These are phyloP conservation scores for Rhizopus delemar DNA, from an alignment of 371 early-diverging fungal species.

Conservation along the genomic window DNA sequence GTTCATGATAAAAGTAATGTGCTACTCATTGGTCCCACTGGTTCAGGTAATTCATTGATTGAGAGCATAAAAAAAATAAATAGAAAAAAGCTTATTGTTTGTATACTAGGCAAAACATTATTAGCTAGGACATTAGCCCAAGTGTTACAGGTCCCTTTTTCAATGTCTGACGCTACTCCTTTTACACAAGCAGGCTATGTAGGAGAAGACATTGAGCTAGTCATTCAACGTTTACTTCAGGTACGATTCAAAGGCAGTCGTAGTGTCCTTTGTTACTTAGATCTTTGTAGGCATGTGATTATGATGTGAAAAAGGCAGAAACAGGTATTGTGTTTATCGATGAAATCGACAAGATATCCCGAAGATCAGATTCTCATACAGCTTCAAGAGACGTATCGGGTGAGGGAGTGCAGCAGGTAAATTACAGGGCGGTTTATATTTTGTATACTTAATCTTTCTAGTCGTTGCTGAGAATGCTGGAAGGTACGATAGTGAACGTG, in stretches of 20 bases:
- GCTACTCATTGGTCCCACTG: conserved; percentile 83
- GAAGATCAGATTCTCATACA: conserved; percentile 73
- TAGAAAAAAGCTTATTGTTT: not conserved
- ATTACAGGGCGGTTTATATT: not conserved
- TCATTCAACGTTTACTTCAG: conserved; percentile 83
- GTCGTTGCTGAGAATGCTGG: conserved; percentile 82
- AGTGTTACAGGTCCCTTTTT: conserved; percentile 86
- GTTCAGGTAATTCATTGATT: conserved; percentile 46
- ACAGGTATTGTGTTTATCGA: conserved; percentile 92
- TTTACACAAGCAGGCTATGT: conserved; percentile 94
- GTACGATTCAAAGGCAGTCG: conserved; percentile 22
- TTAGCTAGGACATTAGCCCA: conserved; percentile 84
- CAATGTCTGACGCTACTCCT: conserved; percentile 92
- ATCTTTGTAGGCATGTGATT: conserved; percentile 69
- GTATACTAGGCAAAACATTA: conserved; percentile 67
- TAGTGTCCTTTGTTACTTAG: not conserved
- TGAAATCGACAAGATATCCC: conserved; percentile 89
- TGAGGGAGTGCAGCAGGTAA: conserved; percentile 89
- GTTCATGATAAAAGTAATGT: conserved; percentile 89
- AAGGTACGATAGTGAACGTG: conserved; percentile 85
- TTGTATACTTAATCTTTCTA: conserved; percentile 8
- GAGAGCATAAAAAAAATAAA: not conserved
- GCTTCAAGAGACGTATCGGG: conserved; percentile 90
- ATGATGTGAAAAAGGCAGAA: conserved; percentile 83
- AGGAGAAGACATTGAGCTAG: conserved; percentile 91